These are phyloP conservation scores for Xylaria scruposa DNA, from an alignment of 495 filamentous ascomycete genomes.

Conservation along the genomic window DNA sequence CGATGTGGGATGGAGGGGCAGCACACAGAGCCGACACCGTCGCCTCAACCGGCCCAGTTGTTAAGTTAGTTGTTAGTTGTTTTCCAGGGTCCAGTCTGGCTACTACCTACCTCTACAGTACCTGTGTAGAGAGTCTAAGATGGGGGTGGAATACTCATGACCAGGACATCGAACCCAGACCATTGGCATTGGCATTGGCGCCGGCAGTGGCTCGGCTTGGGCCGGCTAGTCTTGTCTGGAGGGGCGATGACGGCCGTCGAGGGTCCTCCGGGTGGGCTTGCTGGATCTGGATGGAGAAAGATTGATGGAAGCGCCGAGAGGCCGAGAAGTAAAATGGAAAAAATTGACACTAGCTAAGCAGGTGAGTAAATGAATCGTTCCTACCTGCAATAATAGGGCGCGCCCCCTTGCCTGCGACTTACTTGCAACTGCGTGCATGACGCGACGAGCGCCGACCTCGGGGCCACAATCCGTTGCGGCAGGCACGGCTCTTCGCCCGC, in stretches of 20 bases:
- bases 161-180: neutral
- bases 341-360: neutral
- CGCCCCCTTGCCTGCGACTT: neutral
- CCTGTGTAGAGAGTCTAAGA: neutral
- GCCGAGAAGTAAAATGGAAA: no score
- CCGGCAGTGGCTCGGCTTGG: conserved; percentile 3
- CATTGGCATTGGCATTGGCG: no score
- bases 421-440: neutral
- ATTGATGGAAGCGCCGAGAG: neutral
- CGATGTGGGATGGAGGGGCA: neutral
- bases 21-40: conserved; percentile 7
- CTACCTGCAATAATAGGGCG: conserved; percentile 3
- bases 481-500: neutral
- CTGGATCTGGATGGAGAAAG: neutral
- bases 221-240: neutral
- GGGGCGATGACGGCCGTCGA: conserved; percentile 18
- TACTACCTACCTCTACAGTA: conserved; percentile 5
- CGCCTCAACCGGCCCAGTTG: conserved; percentile 4
- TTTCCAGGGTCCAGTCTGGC: neutral
- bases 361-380: neutral
- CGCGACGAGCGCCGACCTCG: conserved; percentile 17
- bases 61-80: no score
- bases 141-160: neutral
- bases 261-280: neutral
- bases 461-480: neutral